A percentile compares a stretch with the other conserved stretches of the same genome.
Evolutionary conservation across 176 grass and related monocot genomes (phyloP).

Genomic region (Coix lacrymajobi): DNA sequence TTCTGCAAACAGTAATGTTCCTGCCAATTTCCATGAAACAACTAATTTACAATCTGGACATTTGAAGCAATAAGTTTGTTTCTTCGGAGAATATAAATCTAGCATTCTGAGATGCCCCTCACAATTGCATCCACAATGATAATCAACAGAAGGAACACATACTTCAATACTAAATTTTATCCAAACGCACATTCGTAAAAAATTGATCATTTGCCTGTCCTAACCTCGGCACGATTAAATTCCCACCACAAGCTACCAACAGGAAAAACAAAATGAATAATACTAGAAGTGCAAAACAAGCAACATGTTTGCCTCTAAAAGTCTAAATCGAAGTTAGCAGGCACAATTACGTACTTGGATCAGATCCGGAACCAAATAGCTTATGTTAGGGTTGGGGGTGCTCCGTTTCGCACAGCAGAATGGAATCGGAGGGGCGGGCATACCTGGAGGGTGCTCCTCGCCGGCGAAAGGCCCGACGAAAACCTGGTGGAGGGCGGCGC

Average conservation of each 20-base stretch:
- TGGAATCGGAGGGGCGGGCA: neutral
- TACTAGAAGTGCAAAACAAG: neutral
- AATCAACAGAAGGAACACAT: neutral
- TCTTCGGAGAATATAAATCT: neutral
- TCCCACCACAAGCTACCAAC: neutral
- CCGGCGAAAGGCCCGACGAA: conserved; percentile 8
- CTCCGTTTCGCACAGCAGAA: neutral
- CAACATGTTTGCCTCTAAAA: neutral
- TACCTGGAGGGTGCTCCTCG: conserved; percentile 4
- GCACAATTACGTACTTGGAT: neutral
- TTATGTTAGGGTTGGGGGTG: neutral
- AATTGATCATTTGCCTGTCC: neutral
- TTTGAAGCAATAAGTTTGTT: neutral
- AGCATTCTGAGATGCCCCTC: neutral
- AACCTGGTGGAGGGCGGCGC: neutral
- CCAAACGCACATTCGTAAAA: neutral
- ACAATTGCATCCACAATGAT: neutral
- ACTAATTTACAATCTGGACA: neutral
- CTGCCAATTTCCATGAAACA: neutral
- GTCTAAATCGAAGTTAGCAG: neutral
- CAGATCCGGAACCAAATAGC: neutral
- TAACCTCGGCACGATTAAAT: neutral
- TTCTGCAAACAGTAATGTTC: neutral
- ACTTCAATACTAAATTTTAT: neutral
- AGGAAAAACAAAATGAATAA: neutral